Evolutionary conservation across 2,329 filamentous ascomycete species (phyloP).

Genomic region (Fusarium humuli): DNA sequence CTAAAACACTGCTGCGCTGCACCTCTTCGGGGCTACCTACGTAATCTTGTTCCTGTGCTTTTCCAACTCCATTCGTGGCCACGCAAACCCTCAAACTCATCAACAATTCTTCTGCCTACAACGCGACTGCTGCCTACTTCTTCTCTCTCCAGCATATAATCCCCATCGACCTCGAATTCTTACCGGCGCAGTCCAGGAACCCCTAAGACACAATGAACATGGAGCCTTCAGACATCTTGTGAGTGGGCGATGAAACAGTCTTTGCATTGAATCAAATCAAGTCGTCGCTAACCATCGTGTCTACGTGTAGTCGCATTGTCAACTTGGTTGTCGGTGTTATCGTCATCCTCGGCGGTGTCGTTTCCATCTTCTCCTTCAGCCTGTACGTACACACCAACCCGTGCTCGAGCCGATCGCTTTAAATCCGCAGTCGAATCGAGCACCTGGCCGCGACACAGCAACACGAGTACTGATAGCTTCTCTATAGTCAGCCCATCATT

Average conservation of each 20-base stretch:
- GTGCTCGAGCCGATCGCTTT: not conserved
- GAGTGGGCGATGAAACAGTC: constrained; percentile 53
- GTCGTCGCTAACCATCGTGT: constrained; percentile 52
- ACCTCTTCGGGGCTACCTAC: constrained; percentile 20
- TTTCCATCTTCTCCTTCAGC: constrained; percentile 72
- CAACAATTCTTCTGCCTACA: constrained; percentile 34
- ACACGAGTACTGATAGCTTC: constrained; percentile 30
- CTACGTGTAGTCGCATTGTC: constrained; percentile 80
- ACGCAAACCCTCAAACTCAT: constrained; percentile 32
- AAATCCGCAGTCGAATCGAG: not conserved
- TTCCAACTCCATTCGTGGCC: constrained; percentile 38
- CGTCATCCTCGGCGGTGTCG: constrained; percentile 86
- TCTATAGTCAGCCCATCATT: constrained; percentile 65
- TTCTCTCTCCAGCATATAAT: constrained; percentile 18
- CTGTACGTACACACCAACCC: constrained; percentile 63
- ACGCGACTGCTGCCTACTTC: constrained; percentile 42
- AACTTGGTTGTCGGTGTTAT: constrained; percentile 90
- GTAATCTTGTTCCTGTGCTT: constrained; percentile 41
- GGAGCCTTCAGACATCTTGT: constrained; percentile 96
- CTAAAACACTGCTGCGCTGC: constrained; percentile 2
- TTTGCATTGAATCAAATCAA: constrained; percentile 10
- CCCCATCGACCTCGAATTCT: constrained; percentile 20
- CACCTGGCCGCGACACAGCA: not conserved
- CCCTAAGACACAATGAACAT: constrained; percentile 61
- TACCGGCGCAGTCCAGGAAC: constrained; percentile 4